Evolutionary conservation across 78 protist genomes (phyloP), one percentile per base, ranked within the genome.

Genomic region (Dictyostelium capitatum): DNA sequence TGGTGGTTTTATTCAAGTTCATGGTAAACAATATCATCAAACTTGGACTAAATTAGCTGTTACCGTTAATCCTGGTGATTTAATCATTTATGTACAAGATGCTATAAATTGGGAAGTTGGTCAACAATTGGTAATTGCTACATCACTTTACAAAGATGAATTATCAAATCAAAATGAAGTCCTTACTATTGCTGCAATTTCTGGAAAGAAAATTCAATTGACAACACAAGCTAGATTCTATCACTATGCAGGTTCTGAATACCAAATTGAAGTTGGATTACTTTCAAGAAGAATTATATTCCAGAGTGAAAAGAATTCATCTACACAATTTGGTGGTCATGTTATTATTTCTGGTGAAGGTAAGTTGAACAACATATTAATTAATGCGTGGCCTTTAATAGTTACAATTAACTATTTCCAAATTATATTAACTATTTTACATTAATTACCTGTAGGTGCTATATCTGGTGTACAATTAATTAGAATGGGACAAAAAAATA

Each of bases 191-290:
- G 32, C 54, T 1, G 87, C 89, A 17, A 94, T 89, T 37, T 14
- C 75, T 28, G 90, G 74, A 50, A 51, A 25, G 62, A 59, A 23
- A 48, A 28, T 78, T 41, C 65, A 47, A 37, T 89, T 94, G 7
- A 73, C 62, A 5, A 25, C 19, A 2, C 89, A 95, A 20, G 43
- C 85, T 23, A 53, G 43, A n/a, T 84, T 64, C 28, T 14, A 30
- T 10, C 97, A 97, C 90, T 89, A 54, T 54, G 95, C 84, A 47
- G 95, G 70, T 28, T 41, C 53, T 46, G 98, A 89, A 59, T 97
- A 92, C 53, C 98, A 95, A 62, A 95, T 89, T 6, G 98, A 97
- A 56, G 95, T 96, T 12, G 97, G 92, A 30, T 47, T 94, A 5
- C 85, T 96, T 19, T 37, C 84, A 1, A 57, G 97, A 30, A 46